phyloP scores from a whole-genome alignment of 2,329 filamentous ascomycete species.

The Fusarium decemcellulare region DNA sequence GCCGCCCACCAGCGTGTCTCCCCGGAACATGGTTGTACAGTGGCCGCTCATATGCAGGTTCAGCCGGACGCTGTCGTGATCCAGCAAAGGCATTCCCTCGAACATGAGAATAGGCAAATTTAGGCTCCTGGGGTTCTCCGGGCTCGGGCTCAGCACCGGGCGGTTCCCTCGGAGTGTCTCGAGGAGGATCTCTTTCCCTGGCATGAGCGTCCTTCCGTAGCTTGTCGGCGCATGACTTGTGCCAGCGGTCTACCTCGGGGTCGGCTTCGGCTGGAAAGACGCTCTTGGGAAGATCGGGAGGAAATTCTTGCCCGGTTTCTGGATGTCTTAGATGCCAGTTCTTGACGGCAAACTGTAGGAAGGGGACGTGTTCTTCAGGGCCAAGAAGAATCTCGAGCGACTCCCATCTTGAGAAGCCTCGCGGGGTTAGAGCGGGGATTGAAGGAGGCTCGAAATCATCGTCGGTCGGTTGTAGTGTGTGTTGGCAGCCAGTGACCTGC shows the following conservation, averaged over 20 bases:
- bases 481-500: conserved; percentile 90
- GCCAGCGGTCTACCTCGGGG: conserved; percentile 87
- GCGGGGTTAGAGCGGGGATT: conserved; percentile 85
- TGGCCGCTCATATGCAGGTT: conserved; percentile 52
- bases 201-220: conserved; percentile 72
- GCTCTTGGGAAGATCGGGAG: conserved; percentile 68
- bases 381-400: conserved; percentile 90
- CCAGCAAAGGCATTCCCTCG: conserved; percentile 49
- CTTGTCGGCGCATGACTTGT: conserved; percentile 80
- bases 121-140: conserved; percentile 51
- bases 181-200: conserved; percentile 44
- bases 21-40: conserved; percentile 60
- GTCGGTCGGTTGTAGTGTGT: conserved; percentile 83
- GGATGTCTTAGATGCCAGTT: conserved; percentile 84
- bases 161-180: conserved; percentile 30
- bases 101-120: conserved; percentile 55
- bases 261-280: conserved; percentile 82
- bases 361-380: conserved; percentile 89
- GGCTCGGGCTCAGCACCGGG: conserved; percentile 47
- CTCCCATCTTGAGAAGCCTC: conserved; percentile 94
- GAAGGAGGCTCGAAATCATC: conserved; percentile 81
- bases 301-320: conserved; percentile 79
- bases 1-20: conserved; percentile 50
- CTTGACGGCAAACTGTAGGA: conserved; percentile 84
- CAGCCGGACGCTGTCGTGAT: conserved; percentile 48